A percentile compares a stretch with the other conserved stretches of the same genome.
Conservation (phyloP, 306 rosid species). For the Prunus davidiana region DNA sequence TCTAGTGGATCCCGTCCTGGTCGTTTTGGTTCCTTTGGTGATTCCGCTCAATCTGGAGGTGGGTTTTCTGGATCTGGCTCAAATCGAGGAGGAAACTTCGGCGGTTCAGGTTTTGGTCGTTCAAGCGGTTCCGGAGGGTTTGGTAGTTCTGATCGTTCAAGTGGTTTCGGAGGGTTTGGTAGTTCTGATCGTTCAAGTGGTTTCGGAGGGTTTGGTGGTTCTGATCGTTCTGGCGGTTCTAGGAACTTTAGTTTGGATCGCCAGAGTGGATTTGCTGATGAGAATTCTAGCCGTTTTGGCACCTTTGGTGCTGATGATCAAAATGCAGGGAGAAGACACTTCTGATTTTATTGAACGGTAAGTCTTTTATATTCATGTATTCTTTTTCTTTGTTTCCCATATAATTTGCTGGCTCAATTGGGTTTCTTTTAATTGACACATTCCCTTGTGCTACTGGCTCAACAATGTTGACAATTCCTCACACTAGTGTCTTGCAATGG, state of each 20-base stretch:
- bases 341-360: constrained; percentile 3
- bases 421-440: not conserved
- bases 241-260: constrained; percentile 18
- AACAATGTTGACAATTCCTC: not conserved
- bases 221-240: constrained; percentile 39
- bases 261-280: not conserved
- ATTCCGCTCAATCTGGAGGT: constrained; percentile 37
- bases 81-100: constrained; percentile 47
- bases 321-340: constrained; percentile 3
- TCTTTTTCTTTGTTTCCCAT: not conserved
- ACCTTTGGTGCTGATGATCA: constrained; percentile 10
- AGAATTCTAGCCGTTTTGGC: constrained; percentile 12
- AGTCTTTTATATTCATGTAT: not conserved
- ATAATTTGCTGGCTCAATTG: not conserved
- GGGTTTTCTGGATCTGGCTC: constrained; percentile 40
- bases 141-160: constrained; percentile 20
- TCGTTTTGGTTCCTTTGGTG: constrained; percentile 48
- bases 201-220: constrained; percentile 13
- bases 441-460: not conserved
- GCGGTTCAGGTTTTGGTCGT: constrained; percentile 41
- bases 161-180: constrained; percentile 24
- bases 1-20: constrained; percentile 42
- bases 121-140: constrained; percentile 42
- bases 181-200: constrained; percentile 1
- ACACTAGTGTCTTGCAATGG: not conserved